Base-by-base conservation (phyloP, 2,329 filamentous ascomycete genomes). In the Gnomoniopsis smithogilvyi region DNA sequence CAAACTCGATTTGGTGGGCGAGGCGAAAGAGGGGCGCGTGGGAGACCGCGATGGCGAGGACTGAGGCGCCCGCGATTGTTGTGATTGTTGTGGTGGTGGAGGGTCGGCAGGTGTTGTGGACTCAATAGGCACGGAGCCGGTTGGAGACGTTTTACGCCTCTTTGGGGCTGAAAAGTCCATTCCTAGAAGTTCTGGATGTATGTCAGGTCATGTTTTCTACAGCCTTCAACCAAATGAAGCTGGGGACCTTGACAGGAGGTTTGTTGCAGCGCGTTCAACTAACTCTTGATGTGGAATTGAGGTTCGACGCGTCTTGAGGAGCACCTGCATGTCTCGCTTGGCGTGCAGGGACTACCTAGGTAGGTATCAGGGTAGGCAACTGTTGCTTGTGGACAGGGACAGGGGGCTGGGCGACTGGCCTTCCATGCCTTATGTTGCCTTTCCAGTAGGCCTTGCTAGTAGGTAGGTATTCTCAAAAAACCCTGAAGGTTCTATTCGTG, bases 1-100 rank as follows among this genome's bases (percentile, higher is more conserved):
- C 15, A 89, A 72, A 65, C 85, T 90, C 14, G 86, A 79, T 67
- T 80, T 84, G 0, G 86, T 89, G 0, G 88, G 86, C n/a, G 86
- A 88, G 56, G 83, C 83, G 67, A 86, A 89, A 1, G 86, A 88
- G 1, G 82, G 79, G 1, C 79, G 78, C 50, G 41, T 48, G 8
- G 58, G 21, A 10, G 58, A 54, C 15, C 49, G 54, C 11, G 58
- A 50, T 19, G 51, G 51, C 17, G 52, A 56, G 8, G 58, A 26
- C 24, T 14, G 54, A 26, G 17, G 51, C 12, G n/a, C 54, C n/a
- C 22, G 43, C 21, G 43, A 6, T 26, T 30, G 30, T 30, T 57
- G 26, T 38, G 41, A n/a, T n/a, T 49, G 59, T 7, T 49, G 55
- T 30, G 52, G 22, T 6, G 60, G 65, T 19, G 64, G 66, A 52